Percentiles rank a stretch among this genome's conserved stretches.
phyloP scores from a whole-genome alignment of 495 filamentous ascomycete species.

The Aspergillus asperescens region DNA sequence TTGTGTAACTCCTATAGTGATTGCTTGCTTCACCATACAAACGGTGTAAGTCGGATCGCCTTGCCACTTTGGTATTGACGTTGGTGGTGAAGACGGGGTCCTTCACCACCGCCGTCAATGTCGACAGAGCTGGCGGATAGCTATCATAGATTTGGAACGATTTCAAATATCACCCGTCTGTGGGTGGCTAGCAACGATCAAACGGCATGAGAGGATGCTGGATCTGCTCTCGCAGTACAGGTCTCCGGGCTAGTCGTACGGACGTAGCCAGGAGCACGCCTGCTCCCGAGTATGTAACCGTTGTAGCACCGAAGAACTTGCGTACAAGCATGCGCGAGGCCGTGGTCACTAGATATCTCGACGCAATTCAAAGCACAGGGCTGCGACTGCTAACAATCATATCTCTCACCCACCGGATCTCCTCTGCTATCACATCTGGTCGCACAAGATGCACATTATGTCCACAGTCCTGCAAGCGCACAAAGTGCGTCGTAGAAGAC shows the following conservation, averaged over 20 bases:
- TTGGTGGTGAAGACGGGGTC: conserved; percentile 10
- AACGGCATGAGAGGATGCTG: conserved; percentile 15
- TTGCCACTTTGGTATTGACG: no score
- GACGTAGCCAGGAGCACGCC: conserved; percentile 17
- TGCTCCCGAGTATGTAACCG: not conserved
- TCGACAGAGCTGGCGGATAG: no score
- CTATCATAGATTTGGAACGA: conserved; percentile 1
- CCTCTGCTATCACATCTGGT: conserved; percentile 41
- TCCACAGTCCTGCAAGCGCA: conserved; percentile 37
- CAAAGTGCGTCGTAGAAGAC: not conserved
- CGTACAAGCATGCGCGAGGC: conserved; percentile 16
- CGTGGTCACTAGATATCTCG: no score
- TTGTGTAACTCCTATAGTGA: no score
- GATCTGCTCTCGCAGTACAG: conserved; percentile 19
- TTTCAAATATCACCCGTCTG: conserved; percentile 14
- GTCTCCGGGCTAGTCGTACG: conserved; percentile 15
- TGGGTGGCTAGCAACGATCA: conserved; percentile 18
- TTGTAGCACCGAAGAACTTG: conserved; percentile 8
- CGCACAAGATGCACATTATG: conserved; percentile 46
- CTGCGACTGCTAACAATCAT: not conserved
- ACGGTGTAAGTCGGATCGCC: no score
- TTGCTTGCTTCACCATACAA: no score
- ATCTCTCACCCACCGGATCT: conserved; percentile 35
- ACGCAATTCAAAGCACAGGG: no score
- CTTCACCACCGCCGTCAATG: conserved; percentile 4